Base-by-base conservation (phyloP, 2,329 filamentous ascomycete species). In the Diaporthe ilicicola region DNA sequence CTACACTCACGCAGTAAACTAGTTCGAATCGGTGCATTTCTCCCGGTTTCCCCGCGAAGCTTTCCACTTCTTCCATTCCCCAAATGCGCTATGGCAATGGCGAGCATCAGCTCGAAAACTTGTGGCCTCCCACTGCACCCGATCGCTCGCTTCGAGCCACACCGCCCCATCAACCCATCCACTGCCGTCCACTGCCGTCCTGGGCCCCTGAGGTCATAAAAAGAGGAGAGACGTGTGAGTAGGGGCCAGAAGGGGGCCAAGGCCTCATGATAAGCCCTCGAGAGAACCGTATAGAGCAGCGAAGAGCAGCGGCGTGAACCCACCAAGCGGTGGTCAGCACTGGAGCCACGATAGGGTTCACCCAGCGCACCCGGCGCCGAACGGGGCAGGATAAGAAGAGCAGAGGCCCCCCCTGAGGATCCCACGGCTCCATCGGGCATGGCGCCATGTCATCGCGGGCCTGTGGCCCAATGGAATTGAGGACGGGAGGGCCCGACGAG, bases 331-430 rank as follows among this genome's bases (percentile, higher is more conserved):
- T n/a, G 29, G 51, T 54, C 51, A 44, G 67, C 44, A 72, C 17
- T 72, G 70, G 70, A 61, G 70, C 70, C 70, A 72, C 59, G 65
- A 39, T 15, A 17, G 27, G n/a, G 0, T n/a, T n/a, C n/a, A n/a
- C n/a, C n/a, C n/a, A 32, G n/a, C n/a, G 22, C 29, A 39, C 46
- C 48, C 54, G 9, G 32, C 54, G 54, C 22, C 6, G 54, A 56
- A 19, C n/a, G n/a, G 53, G 54, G 54, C 55, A 59, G 13, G 37
- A 42, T 34, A 48, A 48, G 27, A 27, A 27, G 39, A 4, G 37
- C 56, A n/a, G n/a, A n/a, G 22, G 29, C 39, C 46, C 56, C 46
- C 29, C 69, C 69, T 71, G 46, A 34, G 24, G 62, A 48, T 50
- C 54, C 62, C 54, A 46, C 22, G 39, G 53, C 67, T 66, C 61